Evolutionary conservation across 805 yeast species (phyloP), one percentile per base, ranked within the genome.

Genomic region (Jamesozyma spencerorum): DNA sequence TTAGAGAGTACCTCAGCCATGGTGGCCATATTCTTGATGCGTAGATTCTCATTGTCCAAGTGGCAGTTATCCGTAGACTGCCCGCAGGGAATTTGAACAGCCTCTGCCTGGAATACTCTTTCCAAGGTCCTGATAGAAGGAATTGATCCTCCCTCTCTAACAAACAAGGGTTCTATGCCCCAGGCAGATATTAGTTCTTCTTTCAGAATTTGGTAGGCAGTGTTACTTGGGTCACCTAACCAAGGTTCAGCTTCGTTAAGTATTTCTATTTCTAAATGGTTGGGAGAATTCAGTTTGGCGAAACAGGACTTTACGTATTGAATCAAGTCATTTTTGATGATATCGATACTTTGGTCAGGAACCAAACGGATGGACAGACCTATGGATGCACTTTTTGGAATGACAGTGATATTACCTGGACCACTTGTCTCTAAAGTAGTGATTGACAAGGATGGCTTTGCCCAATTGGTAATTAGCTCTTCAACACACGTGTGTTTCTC

Each of bases 101-200:
- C 97, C 19, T 85, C 85, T 3, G 97, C 95, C 39, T 71, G 62
- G 49, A 90, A 84, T 11, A 73, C 67, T 58, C 84, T 84, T 53
- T 90, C 98, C 48, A 90, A 64, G 45, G 81, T 82, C 47, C 96
- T 65, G 6, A 92, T 79, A 10, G 90, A 81, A 2, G 98, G 97
- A 58, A 90, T 87, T 0, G 97, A 85, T 0, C 98, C 98, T 45
- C 98, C 98, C 65, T 92, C 98, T 48, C 97, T 75, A 26, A 92
- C 85, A 45, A 79, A 81, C 32, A 90, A 64, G 2, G 97, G 97
- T 40, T 83, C 85, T 11, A 69, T 64, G 0, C 74, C 77, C 98
- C 98, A 90, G 41, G 79, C 84, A 3, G 66, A 59, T 32, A 66
- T 63, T 26, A 90, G 67, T 38, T 83, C 85, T 18, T 74, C 65